A percentile compares a stretch with the other conserved stretches of the same genome.
These are phyloP conservation scores for Monosporozyma solicola DNA, from an alignment of 805 yeast species.

Conservation along the genomic window DNA sequence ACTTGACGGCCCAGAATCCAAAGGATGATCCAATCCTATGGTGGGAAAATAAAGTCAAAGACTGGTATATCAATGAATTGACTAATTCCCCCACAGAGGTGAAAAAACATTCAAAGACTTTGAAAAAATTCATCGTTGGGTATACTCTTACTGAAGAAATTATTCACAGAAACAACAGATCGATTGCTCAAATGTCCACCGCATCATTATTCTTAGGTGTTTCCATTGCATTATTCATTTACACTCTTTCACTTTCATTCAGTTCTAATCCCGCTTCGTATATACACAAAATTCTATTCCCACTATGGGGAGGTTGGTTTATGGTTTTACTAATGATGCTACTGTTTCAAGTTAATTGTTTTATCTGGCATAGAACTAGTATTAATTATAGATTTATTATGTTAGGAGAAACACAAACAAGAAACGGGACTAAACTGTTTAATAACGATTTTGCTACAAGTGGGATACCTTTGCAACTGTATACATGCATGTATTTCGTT, in stretches of 20 bases:
- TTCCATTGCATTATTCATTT: slow-evolving; percentile 56
- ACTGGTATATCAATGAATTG: slow-evolving; percentile 34
- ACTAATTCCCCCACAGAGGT: slow-evolving; percentile 20
- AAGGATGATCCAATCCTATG: slow-evolving; percentile 23
- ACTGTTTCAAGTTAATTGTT: slow-evolving; percentile 60
- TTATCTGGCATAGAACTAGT: slow-evolving; percentile 62
- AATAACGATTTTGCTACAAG: slow-evolving; percentile 32
- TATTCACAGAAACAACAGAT: slow-evolving; percentile 28
- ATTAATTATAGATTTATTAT: slow-evolving; percentile 89
- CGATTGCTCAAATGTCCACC: slow-evolving; percentile 38
- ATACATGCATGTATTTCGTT: slow-evolving; percentile 53
- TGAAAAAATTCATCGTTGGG: slow-evolving; percentile 23
- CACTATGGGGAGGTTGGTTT: slow-evolving; percentile 90
- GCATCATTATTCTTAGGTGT: slow-evolving; percentile 67
- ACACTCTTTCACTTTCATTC: slow-evolving; percentile 48
- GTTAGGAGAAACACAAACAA: slow-evolving; percentile 59
- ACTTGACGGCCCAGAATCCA: slow-evolving; percentile 13
- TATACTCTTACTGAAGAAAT: slow-evolving; percentile 27
- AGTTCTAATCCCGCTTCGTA: slow-evolving; percentile 32
- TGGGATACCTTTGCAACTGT: slow-evolving; percentile 37
- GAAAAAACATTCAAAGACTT: slow-evolving; percentile 20
- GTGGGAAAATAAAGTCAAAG: slow-evolving; percentile 27
- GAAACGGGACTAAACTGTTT: slow-evolving; percentile 36
- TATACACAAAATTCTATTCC: slow-evolving; percentile 51
- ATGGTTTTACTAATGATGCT: slow-evolving; percentile 50